Percentiles rank a stretch among this genome's conserved stretches.
phyloP scores from a whole-genome alignment of 2,329 filamentous ascomycete genomes.

The Phialemoniopsis sp. region DNA sequence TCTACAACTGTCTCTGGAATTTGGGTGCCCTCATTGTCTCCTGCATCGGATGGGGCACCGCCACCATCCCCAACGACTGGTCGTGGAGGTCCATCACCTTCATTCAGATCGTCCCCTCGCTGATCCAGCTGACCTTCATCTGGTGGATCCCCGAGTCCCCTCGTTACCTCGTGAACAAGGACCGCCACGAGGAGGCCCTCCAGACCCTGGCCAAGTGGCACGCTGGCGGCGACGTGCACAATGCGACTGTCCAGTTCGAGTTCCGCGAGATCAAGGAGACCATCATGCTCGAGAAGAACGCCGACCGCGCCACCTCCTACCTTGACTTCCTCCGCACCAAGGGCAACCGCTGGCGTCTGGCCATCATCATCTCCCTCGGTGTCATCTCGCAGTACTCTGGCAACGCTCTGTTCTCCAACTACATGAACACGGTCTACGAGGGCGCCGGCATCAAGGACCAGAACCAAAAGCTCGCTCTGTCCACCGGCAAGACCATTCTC shows the following conservation, averaged over 20 bases:
- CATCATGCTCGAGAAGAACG: constrained; percentile 51
- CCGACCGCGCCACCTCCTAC: constrained; percentile 46
- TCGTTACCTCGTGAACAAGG: constrained; percentile 61
- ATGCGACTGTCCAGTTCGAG: constrained; percentile 61
- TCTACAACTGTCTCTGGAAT: constrained; percentile 69
- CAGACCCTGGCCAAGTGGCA: constrained; percentile 57
- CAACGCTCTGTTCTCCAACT: constrained; percentile 64
- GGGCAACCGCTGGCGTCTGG: constrained; percentile 61
- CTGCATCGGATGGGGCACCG: constrained; percentile 60
- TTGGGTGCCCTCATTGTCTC: constrained; percentile 36
- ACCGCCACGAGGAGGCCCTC: constrained; percentile 54
- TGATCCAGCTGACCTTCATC: constrained; percentile 61
- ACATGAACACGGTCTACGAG: constrained; percentile 58
- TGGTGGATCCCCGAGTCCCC: constrained; percentile 67
- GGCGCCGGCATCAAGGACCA: constrained; percentile 56
- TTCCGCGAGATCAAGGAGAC: constrained; percentile 64
- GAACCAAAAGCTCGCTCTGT: constrained; percentile 50
- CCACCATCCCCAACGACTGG: constrained; percentile 55
- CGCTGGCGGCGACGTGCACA: constrained; percentile 50
- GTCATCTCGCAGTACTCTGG: constrained; percentile 66
- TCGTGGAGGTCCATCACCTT: constrained; percentile 64
- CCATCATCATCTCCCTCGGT: constrained; percentile 58
- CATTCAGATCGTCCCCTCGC: constrained; percentile 57
- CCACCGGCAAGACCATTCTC: constrained; percentile 55
- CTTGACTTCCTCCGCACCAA: constrained; percentile 57